These are phyloP conservation scores for Pascua guehoae DNA, from an alignment of 1,284 basidiomycete genomes.

Conservation along the genomic window DNA sequence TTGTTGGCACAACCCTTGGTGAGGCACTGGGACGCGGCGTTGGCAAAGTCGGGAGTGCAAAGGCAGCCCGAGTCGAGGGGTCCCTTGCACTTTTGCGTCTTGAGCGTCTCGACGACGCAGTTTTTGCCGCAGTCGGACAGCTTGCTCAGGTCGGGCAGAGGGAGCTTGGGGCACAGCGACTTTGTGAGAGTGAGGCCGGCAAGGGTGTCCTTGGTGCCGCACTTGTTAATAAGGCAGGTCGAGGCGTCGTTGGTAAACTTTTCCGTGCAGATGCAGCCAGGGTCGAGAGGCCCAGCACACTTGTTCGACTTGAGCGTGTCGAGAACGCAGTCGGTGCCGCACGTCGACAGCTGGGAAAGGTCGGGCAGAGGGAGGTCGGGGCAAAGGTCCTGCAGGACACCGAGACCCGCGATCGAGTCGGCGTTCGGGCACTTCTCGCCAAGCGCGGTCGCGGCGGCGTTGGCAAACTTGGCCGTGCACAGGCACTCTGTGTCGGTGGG, in stretches of 20 bases:
- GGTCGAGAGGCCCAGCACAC: constrained; percentile 9
- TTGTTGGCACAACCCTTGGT: background rate
- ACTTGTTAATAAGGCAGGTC: constrained; percentile 1
- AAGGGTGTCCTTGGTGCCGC: background rate
- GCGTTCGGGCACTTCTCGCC: background rate
- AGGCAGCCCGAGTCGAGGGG: constrained; percentile 9
- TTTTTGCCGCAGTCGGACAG: background rate
- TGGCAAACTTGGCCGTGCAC: constrained; percentile 2
- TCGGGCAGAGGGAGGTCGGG: constrained; percentile 9
- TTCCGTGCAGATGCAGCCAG: constrained; percentile 7
- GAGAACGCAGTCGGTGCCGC: background rate
- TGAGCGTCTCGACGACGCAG: background rate
- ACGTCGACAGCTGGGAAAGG: background rate
- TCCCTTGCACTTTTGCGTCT: background rate
- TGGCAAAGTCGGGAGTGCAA: background rate
- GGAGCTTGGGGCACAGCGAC: background rate
- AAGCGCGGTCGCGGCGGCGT: background rate
- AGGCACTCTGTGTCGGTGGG: too few relatives aligned
- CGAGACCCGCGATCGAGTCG: background rate
- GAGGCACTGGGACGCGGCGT: background rate
- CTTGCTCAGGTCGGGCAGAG: constrained; percentile 1
- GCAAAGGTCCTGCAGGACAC: constrained; percentile 1
- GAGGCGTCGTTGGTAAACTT: background rate
- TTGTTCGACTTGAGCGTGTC: background rate
- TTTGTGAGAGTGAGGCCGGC: constrained; percentile 1